Conservation (phyloP, 1,139 yeast species). For the Debaryomyces psychrophilus region DNA sequence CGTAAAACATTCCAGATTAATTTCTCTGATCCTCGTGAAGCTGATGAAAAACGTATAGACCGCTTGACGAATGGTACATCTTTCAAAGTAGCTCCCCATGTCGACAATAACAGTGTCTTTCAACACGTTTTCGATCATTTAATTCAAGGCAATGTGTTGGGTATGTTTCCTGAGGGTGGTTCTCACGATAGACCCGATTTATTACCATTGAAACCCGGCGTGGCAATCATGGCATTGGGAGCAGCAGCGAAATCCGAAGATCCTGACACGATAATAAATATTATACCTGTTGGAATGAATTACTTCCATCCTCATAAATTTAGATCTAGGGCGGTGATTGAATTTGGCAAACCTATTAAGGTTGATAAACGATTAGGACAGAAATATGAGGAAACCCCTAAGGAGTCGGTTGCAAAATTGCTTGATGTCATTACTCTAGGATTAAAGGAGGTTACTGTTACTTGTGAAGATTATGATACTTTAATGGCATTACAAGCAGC, state of each 20-base stretch:
- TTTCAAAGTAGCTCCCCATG: slow-evolving; percentile 62
- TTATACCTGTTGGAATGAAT: slow-evolving; percentile 52
- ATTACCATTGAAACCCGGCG: slow-evolving; percentile 51
- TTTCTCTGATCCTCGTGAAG: slow-evolving; percentile 20
- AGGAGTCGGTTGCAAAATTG: slow-evolving; percentile 23
- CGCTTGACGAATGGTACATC: slow-evolving; percentile 50
- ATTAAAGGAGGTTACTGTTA: slow-evolving; percentile 36
- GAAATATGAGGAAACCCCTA: slow-evolving; percentile 23
- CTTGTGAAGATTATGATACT: slow-evolving; percentile 38
- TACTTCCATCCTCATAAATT: slow-evolving; percentile 52
- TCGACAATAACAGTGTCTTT: slow-evolving; percentile 63
- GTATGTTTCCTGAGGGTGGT: slow-evolving; percentile 69
- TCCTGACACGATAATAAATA: slow-evolving; percentile 36
- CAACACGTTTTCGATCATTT: slow-evolving; percentile 65
- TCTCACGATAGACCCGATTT: slow-evolving; percentile 45
- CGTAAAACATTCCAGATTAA: slow-evolving; percentile 49
- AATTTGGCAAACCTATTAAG: slow-evolving; percentile 48
- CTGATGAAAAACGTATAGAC: slow-evolving; percentile 34
- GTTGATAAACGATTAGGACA: slow-evolving; percentile 35
- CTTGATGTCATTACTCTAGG: slow-evolving; percentile 31
- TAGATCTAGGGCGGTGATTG: slow-evolving; percentile 51
- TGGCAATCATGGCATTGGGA: slow-evolving; percentile 54
- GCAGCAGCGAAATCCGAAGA: slow-evolving; percentile 39
- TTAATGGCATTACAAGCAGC: slow-evolving; percentile 40
- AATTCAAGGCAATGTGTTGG: slow-evolving; percentile 58